These are phyloP conservation scores for Magnaporthiopsis poae DNA, from an alignment of 2,329 filamentous ascomycete species.

Conservation along the genomic window DNA sequence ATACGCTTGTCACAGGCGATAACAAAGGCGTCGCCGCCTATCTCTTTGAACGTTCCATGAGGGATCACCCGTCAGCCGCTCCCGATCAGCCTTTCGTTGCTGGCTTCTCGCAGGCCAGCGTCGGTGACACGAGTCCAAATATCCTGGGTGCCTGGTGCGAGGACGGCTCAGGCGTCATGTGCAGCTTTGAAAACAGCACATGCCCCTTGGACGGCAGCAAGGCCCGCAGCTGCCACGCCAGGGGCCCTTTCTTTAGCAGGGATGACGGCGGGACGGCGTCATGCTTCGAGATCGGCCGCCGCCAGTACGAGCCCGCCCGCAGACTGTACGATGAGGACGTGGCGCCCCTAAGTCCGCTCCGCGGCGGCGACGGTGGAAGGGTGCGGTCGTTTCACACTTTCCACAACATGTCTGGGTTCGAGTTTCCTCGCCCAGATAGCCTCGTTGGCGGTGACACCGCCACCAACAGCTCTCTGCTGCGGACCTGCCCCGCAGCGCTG, in stretches of 20 bases:
- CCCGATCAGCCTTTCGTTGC: conserved; percentile 64
- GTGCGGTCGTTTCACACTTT: conserved; percentile 76
- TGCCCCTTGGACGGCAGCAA: conserved; percentile 51
- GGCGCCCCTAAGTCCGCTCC: conserved; percentile 26
- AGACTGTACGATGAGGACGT: conserved; percentile 30
- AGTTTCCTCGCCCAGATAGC: conserved; percentile 34
- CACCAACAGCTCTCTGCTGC: conserved; percentile 55
- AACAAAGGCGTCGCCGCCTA: conserved; percentile 87
- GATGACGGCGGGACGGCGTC: conserved; percentile 63
- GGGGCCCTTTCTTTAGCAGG: conserved; percentile 56
- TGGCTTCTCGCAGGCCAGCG: conserved; percentile 83
- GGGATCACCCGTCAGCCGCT: conserved; percentile 40
- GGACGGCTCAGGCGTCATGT: conserved; percentile 61
- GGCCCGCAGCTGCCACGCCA: conserved; percentile 58
- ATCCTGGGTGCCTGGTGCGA: conserved; percentile 77
- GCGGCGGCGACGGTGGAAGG: conserved; percentile 38
- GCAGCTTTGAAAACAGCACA: conserved; percentile 67
- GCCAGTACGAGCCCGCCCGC: conserved; percentile 51
- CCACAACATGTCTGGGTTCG: conserved; percentile 64
- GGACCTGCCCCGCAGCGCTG: conserved; percentile 74
- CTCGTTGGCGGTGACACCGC: too few relatives aligned
- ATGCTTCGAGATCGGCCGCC: conserved; percentile 63
- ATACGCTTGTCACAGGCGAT: conserved; percentile 78
- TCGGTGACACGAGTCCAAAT: conserved; percentile 83
- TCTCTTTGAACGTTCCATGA: conserved; percentile 65